Percentiles rank a stretch among this genome's conserved stretches.
phyloP scores from a whole-genome alignment of 2,329 filamentous ascomycete genomes.

The Dothideomycetes sp. region DNA sequence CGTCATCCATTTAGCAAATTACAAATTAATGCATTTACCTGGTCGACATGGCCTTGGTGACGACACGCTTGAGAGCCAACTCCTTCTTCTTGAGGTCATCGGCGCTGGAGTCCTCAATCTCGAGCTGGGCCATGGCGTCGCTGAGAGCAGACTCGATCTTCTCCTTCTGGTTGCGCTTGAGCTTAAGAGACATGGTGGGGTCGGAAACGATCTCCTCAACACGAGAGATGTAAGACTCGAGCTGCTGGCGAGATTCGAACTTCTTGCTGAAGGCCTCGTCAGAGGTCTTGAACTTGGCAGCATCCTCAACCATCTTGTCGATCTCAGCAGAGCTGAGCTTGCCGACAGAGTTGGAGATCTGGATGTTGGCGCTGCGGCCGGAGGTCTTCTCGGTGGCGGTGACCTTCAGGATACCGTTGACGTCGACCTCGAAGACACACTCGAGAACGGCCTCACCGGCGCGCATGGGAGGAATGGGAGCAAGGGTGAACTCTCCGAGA shows the following conservation, averaged over 20 bases:
- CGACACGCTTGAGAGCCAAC: conserved; percentile 90
- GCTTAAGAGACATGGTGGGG: conserved; percentile 88
- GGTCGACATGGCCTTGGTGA: conserved; percentile 64
- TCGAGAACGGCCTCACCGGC: conserved; percentile 95
- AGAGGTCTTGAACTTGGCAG: conserved; percentile 96
- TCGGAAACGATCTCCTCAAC: conserved; percentile 99
- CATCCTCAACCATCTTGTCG: conserved; percentile 89
- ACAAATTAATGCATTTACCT: conserved; percentile 22
- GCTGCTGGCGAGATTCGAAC: conserved; percentile 97
- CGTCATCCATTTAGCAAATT: no score
- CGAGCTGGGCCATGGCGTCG: conserved; percentile 95
- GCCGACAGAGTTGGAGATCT: conserved; percentile 98
- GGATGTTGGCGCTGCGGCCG: conserved; percentile 97
- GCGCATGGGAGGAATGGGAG: conserved; percentile 63
- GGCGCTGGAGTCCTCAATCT: conserved; percentile 81
- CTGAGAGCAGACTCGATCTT: conserved; percentile 97
- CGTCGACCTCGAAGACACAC: conserved; percentile 97
- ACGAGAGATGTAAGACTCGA: conserved; percentile 96
- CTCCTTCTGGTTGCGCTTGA: conserved; percentile 99
- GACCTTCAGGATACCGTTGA: conserved; percentile 99
- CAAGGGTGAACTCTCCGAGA: conserved; percentile 49
- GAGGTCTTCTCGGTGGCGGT: conserved; percentile 99
- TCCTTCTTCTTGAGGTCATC: conserved; percentile 99
- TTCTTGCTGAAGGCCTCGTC: conserved; percentile 99
- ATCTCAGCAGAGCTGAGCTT: conserved; percentile 94